Percentiles rank a stretch among this genome's conserved stretches.
phyloP scores from a whole-genome alignment of 108 stramenopile genomes.

The Mediolabrus comicus region DNA sequence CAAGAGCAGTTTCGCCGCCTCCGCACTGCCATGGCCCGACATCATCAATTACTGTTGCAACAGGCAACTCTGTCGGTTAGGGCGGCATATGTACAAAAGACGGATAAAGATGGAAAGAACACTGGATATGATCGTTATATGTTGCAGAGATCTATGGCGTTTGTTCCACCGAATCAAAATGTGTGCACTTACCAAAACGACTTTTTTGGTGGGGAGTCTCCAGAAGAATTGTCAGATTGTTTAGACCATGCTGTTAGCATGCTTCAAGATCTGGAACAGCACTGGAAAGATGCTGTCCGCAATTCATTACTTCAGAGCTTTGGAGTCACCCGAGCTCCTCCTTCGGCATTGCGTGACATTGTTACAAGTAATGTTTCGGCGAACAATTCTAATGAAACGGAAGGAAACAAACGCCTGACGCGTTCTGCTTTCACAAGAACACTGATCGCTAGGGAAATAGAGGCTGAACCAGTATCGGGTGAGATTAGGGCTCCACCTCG shows the following conservation, averaged over 20 bases:
- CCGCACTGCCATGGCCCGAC: conserved; percentile 50
- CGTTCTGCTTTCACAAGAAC: conserved; percentile 70
- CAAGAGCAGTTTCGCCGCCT: conserved; percentile 59
- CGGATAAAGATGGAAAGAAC: conserved; percentile 11
- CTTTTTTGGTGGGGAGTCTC: conserved; percentile 54
- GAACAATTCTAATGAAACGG: background rate
- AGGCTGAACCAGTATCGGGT: conserved; percentile 9
- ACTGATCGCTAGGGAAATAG: conserved; percentile 45
- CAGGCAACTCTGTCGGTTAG: conserved; percentile 76
- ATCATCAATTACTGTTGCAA: conserved; percentile 81
- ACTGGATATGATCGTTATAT: background rate
- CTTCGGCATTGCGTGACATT: background rate
- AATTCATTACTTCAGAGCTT: conserved; percentile 25
- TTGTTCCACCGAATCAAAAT: conserved; percentile 5
- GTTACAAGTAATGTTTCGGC: background rate
- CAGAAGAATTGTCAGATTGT: conserved; percentile 78
- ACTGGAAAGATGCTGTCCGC: conserved; percentile 86
- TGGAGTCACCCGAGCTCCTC: background rate
- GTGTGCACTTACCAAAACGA: conserved; percentile 34
- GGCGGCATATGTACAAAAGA: conserved; percentile 60
- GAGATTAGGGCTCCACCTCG: conserved; percentile 6
- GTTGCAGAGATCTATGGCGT: conserved; percentile 11
- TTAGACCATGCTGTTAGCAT: conserved; percentile 82
- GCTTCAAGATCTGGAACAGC: conserved; percentile 88
- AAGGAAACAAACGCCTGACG: conserved; percentile 54